Base-by-base conservation (phyloP, 2,329 filamentous ascomycete species). In the Zymoseptoria tritici region DNA sequence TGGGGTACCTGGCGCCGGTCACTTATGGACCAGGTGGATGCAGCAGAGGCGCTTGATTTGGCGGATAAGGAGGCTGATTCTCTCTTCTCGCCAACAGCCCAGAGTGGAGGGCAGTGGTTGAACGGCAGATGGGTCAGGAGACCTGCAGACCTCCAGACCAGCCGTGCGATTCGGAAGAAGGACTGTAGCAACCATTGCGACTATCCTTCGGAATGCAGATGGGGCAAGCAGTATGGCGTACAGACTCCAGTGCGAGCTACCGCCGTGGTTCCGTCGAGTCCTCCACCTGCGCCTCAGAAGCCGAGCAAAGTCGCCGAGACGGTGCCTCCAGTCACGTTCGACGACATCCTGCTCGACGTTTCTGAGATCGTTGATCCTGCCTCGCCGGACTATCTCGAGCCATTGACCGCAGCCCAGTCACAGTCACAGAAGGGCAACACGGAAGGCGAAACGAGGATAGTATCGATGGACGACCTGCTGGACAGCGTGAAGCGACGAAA, bases 151-250 rank as follows among this genome's bases (percentile, higher is more conserved):
- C 49, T 54, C 29, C 55, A 42, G 31, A 24, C 11, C 24, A 59
- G 46, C 16, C 22, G 29, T 26, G 57, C 55, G 4, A 56, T 49
- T 22, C 9, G 36, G 57, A 61, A 61, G 57, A 73, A 74, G 56
- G 71, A 79, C 59, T 80, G 78, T 67, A 79, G 77, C 76, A 69
- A 69, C 9, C 63, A 55, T 4, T 80, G 78, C 64, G 75, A 79
- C 55, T 80, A 78, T 59, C 78, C 78, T 0, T 75, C 71, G 26
- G 74, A 80, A 56, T 80, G 78, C 62, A 73, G 77, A 5, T 76
- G 74, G 74, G 72, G 73, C 5, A 72, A 70, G 58, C 66, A 70
- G 56, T 71, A 65, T 20, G 69, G 70, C 4, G 66, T 68, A 1
- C 57, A 62, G 42, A 65, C 66, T 5, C 64, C 68, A 16, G 50